phyloP scores from a whole-genome alignment of 441 rosid genomes.

The Codiaeum variegatum region DNA sequence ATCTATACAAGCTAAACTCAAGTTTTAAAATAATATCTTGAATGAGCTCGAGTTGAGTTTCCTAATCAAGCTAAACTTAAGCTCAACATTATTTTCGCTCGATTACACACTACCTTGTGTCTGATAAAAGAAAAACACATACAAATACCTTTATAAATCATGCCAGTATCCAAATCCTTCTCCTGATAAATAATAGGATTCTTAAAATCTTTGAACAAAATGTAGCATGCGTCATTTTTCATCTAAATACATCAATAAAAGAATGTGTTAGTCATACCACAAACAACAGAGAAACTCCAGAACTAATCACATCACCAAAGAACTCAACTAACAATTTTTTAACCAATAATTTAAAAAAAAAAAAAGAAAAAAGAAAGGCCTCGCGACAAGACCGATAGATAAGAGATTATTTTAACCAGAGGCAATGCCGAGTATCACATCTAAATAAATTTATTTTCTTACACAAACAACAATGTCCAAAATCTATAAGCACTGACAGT shows the following conservation, averaged over 20 bases:
- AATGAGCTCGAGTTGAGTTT: too few species aligned
- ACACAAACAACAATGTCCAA: not conserved
- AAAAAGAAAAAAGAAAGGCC: constrained; percentile 2
- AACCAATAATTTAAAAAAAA: not conserved
- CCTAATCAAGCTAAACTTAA: too few species aligned
- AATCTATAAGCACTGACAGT: not conserved
- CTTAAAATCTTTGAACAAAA: constrained; percentile 56
- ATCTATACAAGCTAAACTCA: too few species aligned
- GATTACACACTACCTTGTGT: not conserved
- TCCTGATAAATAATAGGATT: constrained; percentile 46
- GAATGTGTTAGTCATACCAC: constrained; percentile 8
- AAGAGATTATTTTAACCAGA: too few species aligned
- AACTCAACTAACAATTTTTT: not conserved
- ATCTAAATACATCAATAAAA: constrained; percentile 39
- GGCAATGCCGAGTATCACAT: not conserved
- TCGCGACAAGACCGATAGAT: not conserved
- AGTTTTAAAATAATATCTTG: too few species aligned
- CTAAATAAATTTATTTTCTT: too few species aligned
- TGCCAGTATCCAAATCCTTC: constrained; percentile 49
- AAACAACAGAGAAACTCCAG: constrained; percentile 8
- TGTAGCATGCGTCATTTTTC: constrained; percentile 42
- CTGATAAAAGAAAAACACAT: constrained; percentile 5
- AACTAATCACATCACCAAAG: constrained; percentile 1
- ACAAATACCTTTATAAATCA: constrained; percentile 57
- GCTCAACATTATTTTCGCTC: too few species aligned